Evolutionary conservation across 2,329 filamentous ascomycete species (phyloP).

Genomic region (Pseudocercospora fijiensis): DNA sequence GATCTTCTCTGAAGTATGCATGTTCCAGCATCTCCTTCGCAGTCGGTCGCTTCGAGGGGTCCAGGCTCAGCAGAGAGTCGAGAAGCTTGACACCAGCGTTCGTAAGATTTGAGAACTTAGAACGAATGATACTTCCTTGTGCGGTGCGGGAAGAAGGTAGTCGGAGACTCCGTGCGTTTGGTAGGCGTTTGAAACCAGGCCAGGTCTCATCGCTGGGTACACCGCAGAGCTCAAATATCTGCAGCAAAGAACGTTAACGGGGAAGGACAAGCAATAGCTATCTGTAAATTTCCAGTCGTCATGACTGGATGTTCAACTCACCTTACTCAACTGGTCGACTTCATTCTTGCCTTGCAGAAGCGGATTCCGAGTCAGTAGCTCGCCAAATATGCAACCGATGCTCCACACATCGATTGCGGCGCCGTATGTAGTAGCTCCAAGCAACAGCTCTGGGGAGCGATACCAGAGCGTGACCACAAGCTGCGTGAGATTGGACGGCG

Average conservation of each 20-base stretch:
- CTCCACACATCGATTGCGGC: slow-evolving; percentile 90
- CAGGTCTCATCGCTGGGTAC: slow-evolving; percentile 78
- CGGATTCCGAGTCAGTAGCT: slow-evolving; percentile 79
- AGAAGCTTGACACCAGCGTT: slow-evolving; percentile 70
- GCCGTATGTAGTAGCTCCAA: slow-evolving; percentile 75
- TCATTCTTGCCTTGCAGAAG: slow-evolving; percentile 88
- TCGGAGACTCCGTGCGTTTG: slow-evolving; percentile 78
- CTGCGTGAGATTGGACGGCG: slow-evolving; percentile 73
- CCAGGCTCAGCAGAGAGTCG: slow-evolving; percentile 66
- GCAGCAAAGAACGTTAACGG: slow-evolving; percentile 28
- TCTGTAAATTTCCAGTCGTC: slow-evolving; percentile 33
- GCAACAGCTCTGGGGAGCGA: slow-evolving; percentile 82
- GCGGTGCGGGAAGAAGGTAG: slow-evolving; percentile 54
- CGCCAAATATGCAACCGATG: slow-evolving; percentile 91
- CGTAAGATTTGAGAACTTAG: slow-evolving; percentile 79
- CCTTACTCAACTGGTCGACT: slow-evolving; percentile 78
- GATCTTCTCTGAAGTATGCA: slow-evolving; percentile 84
- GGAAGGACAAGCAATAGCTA: slow-evolving; percentile 17
- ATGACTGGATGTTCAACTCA: slow-evolving; percentile 37
- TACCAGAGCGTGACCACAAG: slow-evolving; percentile 98
- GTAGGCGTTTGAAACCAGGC: slow-evolving; percentile 82
- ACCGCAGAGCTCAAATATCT: slow-evolving; percentile 86
- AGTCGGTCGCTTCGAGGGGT: slow-evolving; percentile 69
- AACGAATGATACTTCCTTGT: slow-evolving; percentile 58
- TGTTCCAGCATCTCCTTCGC: slow-evolving; percentile 75